Base-by-base conservation (phyloP, 768 basidiomycete genomes). In the Suillus subluteus region DNA sequence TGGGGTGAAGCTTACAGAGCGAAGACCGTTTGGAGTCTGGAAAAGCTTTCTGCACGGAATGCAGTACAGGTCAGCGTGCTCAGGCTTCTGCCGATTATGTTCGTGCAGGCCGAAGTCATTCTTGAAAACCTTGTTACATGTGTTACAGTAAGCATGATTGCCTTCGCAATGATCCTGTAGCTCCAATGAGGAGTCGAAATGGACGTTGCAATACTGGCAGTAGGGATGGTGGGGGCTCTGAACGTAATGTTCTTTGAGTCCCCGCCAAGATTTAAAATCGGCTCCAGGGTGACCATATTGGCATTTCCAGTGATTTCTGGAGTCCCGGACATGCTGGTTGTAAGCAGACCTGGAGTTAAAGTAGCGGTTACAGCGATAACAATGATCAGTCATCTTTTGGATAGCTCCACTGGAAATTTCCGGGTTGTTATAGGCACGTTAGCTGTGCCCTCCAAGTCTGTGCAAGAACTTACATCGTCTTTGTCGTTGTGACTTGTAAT, bases 131-230 rank as follows among this genome's bases (percentile, higher is more conserved):
- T 67, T 77, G 48, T 76, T 68, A 67, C 88, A 88, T 0, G 26
- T 0, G 0, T 13, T 41, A 70, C 88, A 90, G 65, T 78, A 84
- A 56, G 65, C 18, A 71, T 90, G 88, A 0, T 44, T 48, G 0
- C 74, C 32, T 0, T 77, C 16, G 68, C 80, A 80, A 69, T 91
- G 89, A 0, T 72, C 63, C 0, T 78, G 66, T 0, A 88, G 79
- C 0, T 77, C 75, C 0, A 71, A 23, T 0, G 70, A 26, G 59
- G 78, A 67, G 6, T 70, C 50, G 67, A 86, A 88, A 64, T 86
- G 82, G n/a, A 68, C 64, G 37, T 83, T 63, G 73, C 89, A 90
- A 26, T 69, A 43, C 64, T 83, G 82, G 73, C 90, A 91, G 66
- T 84, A 90, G 52, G 73, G 16, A 63, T 89, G 88, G 0, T 16